phyloP scores from a whole-genome alignment of 345 rosid genomes.

The Eucalyptus cladocalyx region DNA sequence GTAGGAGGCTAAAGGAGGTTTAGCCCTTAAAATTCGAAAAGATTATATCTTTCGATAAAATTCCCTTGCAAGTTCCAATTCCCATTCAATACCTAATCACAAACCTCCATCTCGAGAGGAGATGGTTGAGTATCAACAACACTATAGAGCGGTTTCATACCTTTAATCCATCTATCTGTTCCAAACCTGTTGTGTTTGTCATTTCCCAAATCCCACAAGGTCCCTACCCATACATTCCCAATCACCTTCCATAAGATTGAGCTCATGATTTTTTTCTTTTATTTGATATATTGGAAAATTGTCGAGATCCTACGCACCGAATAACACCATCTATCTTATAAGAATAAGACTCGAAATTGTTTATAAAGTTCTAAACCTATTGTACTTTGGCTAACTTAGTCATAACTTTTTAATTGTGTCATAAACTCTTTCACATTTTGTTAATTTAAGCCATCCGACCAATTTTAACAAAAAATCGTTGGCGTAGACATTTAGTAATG shows the following conservation, averaged over 20 bases:
- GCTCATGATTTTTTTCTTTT: neutral
- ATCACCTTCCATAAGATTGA: too few species aligned
- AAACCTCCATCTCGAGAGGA: neutral
- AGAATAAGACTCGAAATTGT: rapidly evolving
- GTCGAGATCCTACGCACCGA: neutral
- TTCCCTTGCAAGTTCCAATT: neutral
- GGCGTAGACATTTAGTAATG: rapidly evolving
- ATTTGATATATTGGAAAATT: neutral
- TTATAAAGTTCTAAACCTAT: rapidly evolving
- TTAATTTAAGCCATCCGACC: rapidly evolving
- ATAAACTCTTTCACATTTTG: rapidly evolving
- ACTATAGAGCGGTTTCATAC: neutral
- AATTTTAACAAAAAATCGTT: rapidly evolving
- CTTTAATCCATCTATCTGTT: neutral
- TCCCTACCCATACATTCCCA: too few species aligned
- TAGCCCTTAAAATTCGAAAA: neutral
- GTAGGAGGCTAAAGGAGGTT: neutral
- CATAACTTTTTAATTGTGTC: too few species aligned
- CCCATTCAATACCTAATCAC: neutral
- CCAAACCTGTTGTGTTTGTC: neutral
- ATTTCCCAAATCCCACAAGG: neutral
- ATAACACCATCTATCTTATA: neutral
- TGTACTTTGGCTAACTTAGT: rapidly evolving
- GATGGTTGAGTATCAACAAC: neutral
- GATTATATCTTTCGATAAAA: neutral